phyloP scores from a whole-genome alignment of 2,329 filamentous ascomycete species.

The Clarireedia sp. region DNA sequence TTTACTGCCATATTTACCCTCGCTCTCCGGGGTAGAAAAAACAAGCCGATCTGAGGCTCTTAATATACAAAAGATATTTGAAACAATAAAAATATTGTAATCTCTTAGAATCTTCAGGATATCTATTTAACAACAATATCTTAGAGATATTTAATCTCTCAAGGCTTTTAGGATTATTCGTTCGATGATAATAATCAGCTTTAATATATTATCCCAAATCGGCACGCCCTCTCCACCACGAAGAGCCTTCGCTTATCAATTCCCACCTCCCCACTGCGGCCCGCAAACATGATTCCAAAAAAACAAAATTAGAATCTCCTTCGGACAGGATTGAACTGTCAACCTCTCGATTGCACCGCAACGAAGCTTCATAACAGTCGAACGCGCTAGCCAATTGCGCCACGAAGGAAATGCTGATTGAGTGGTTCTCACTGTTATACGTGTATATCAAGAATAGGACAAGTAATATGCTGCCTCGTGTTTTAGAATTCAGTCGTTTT shows the following conservation, averaged over 20 bases:
- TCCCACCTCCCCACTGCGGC: neutral
- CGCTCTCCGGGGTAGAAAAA: too few relatives aligned
- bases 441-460: neutral
- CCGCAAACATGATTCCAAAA: neutral
- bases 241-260: neutral
- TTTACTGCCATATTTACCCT: neutral
- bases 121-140: too few relatives aligned
- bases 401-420: slow-evolving; percentile 2
- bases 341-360: slow-evolving; percentile 5
- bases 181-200: too few relatives aligned
- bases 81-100: too few relatives aligned
- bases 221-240: too few relatives aligned
- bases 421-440: neutral
- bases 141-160: too few relatives aligned
- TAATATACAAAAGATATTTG: neutral
- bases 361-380: slow-evolving; percentile 1
- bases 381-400: slow-evolving; percentile 11
- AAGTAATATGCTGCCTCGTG: neutral
- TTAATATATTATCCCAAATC: too few relatives aligned
- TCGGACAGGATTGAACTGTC: slow-evolving; percentile 3
- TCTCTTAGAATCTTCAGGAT: too few relatives aligned
- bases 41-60: too few relatives aligned
- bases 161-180: too few relatives aligned
- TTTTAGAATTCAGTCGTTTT: neutral
- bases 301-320: neutral